A percentile compares a stretch with the other conserved stretches of the same genome.
phyloP scores from a whole-genome alignment of 1,284 basidiomycete genomes.

The Rhodotorula mucilaginosa region DNA sequence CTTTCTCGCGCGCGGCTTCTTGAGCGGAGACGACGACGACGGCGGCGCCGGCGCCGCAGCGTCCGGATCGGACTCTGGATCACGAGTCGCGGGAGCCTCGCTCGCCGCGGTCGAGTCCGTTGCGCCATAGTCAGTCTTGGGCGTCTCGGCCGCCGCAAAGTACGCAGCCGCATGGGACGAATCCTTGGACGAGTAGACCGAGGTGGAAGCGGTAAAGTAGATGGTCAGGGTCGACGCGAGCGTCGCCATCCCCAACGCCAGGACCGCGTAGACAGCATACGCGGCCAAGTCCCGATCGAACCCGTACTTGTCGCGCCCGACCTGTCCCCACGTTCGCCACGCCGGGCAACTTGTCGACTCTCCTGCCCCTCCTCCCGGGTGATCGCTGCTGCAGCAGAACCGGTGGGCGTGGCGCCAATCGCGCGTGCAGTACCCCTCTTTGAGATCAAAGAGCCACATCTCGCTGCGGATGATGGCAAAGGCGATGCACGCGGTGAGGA shows the following conservation, averaged over 20 bases:
- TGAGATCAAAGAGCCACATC: conserved; percentile 87
- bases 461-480: conserved; percentile 84
- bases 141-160: neutral
- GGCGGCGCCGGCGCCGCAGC: neutral
- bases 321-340: conserved; percentile 40
- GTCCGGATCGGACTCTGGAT: neutral
- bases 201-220: conserved; percentile 79
- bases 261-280: conserved; percentile 67
- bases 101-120: neutral
- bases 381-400: conserved; percentile 66
- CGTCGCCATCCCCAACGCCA: conserved; percentile 67
- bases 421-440: conserved; percentile 78
- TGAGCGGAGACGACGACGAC: neutral
- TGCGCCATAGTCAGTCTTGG: conserved; percentile 8
- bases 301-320: conserved; percentile 22
- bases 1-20: conserved; percentile 8
- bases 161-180: conserved; percentile 44
- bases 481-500: conserved; percentile 78
- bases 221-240: conserved; percentile 76
- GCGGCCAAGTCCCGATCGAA: conserved; percentile 57
- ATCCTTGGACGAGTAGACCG: conserved; percentile 82
- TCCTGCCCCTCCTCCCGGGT: neutral
- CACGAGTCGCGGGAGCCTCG: neutral
- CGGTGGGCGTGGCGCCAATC: conserved; percentile 68
- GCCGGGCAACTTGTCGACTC: conserved; percentile 12